Evolutionary conservation across 768 basidiomycete species (phyloP).

Genomic region (Panaeolus papilionaceus): DNA sequence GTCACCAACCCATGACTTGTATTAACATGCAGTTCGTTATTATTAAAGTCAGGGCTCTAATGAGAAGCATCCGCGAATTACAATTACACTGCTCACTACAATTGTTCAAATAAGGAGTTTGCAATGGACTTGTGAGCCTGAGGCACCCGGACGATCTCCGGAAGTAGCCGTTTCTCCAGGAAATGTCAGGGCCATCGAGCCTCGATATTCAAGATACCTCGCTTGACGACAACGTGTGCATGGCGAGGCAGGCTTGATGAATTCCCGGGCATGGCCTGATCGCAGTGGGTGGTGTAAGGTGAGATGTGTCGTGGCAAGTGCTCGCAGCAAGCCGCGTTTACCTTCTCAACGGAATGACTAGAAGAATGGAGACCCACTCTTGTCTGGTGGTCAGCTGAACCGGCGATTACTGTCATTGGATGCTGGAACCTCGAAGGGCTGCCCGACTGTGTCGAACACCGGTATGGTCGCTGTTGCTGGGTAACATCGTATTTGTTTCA

Average conservation of each 20-base stretch:
- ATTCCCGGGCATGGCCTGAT: background rate
- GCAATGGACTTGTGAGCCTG: background rate
- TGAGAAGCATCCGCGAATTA: background rate
- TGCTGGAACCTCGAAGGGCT: background rate
- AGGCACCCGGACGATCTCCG: constrained; percentile 12
- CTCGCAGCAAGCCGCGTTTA: background rate
- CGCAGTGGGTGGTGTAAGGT: background rate
- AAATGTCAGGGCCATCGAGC: constrained; percentile 8
- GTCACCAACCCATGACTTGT: background rate
- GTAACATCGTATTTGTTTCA: background rate
- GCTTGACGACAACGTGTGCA: background rate
- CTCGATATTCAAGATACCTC: constrained; percentile 1
- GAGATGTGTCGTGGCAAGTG: background rate
- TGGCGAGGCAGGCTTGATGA: background rate
- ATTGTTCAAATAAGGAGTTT: constrained; percentile 1
- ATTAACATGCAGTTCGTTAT: background rate
- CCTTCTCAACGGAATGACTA: background rate
- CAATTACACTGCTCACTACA: background rate
- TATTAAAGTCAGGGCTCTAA: background rate
- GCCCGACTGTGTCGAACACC: background rate
- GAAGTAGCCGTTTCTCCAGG: constrained; percentile 7
- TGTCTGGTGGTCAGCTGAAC: background rate
- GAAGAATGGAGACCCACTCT: background rate
- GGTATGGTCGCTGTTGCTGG: background rate
- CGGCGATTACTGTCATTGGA: background rate